Conservation (phyloP, 345 rosid species). For the Camelina sativa region DNA sequence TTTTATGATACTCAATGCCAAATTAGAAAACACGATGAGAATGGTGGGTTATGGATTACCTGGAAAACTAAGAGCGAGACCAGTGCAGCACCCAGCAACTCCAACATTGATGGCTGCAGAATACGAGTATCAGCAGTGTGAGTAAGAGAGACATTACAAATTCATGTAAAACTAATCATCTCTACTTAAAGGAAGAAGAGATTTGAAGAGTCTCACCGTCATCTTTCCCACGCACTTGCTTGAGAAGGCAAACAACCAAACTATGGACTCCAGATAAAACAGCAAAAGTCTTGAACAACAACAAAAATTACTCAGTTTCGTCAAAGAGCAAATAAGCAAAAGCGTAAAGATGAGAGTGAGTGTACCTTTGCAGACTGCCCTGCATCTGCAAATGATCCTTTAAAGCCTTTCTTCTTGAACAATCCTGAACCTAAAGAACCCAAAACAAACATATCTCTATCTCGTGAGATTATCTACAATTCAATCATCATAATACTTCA, state of each 20-base stretch:
- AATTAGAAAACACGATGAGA: not conserved
- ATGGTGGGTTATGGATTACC: slow-evolving; percentile 48
- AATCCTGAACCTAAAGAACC: slow-evolving; percentile 71
- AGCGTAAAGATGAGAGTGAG: not conserved
- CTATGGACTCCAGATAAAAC: slow-evolving; percentile 49
- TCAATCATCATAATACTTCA: not conserved
- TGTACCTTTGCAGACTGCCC: slow-evolving; percentile 89
- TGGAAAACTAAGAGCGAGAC: slow-evolving; percentile 84
- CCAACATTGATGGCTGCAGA: slow-evolving; percentile 83
- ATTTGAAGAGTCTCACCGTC: slow-evolving; percentile 62
- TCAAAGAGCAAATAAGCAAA: not conserved
- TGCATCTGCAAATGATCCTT: slow-evolving; percentile 81
- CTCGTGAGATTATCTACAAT: no score
- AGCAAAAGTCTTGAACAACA: slow-evolving; percentile 58
- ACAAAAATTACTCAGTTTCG: slow-evolving; percentile 27
- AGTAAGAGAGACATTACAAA: slow-evolving; percentile 17
- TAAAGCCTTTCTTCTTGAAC: slow-evolving; percentile 77
- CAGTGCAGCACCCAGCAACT: slow-evolving; percentile 93
- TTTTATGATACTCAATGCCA: no score
- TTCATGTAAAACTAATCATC: not conserved
- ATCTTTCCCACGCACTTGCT: slow-evolving; percentile 91
- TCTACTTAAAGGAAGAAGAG: not conserved
- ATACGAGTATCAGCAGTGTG: slow-evolving; percentile 3
- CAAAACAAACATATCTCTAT: no score
- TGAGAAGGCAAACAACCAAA: slow-evolving; percentile 58